phyloP scores from a whole-genome alignment of 2,329 filamentous ascomycete species.

The Diaporthe capsici region DNA sequence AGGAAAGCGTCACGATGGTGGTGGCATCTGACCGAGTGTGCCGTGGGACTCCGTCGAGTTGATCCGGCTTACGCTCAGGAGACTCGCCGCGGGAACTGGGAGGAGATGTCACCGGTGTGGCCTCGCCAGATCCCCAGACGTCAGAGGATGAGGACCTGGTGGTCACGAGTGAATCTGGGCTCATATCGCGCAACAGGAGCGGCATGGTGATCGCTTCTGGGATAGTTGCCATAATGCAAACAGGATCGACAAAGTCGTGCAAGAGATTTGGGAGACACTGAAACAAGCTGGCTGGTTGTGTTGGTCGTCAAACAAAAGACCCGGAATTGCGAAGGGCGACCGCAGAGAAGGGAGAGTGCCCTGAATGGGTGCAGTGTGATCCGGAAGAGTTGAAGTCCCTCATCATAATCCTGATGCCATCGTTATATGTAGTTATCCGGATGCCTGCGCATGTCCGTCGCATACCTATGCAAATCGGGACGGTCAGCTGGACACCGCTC shows the following conservation, averaged over 20 bases:
- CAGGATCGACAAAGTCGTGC: background rate
- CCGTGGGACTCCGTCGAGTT: background rate
- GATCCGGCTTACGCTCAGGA: constrained; percentile 44
- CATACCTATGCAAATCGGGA: background rate
- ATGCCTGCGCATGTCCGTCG: constrained; percentile 13
- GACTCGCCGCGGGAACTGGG: constrained; percentile 46
- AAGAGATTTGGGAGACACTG: background rate
- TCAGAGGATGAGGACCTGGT: constrained; percentile 26
- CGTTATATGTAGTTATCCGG: constrained; percentile 36
- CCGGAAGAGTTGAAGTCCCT: background rate
- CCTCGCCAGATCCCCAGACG: constrained; percentile 36
- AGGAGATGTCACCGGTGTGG: constrained; percentile 46
- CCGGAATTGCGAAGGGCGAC: background rate
- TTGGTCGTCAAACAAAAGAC: background rate
- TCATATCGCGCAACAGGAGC: constrained; percentile 34
- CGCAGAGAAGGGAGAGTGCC: background rate
- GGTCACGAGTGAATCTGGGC: constrained; percentile 43
- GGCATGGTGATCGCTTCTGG: constrained; percentile 11
- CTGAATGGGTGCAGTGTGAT: background rate
- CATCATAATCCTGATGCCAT: background rate
- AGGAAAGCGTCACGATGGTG: constrained; percentile 18
- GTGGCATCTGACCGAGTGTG: constrained; percentile 26
- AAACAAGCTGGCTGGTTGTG: background rate
- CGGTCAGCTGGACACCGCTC: background rate
- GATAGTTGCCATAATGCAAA: constrained; percentile 23